A percentile compares a stretch with the other conserved stretches of the same genome.
These are phyloP conservation scores for Cerioporus squamosus DNA, from an alignment of 1,284 basidiomycete species.

Conservation along the genomic window DNA sequence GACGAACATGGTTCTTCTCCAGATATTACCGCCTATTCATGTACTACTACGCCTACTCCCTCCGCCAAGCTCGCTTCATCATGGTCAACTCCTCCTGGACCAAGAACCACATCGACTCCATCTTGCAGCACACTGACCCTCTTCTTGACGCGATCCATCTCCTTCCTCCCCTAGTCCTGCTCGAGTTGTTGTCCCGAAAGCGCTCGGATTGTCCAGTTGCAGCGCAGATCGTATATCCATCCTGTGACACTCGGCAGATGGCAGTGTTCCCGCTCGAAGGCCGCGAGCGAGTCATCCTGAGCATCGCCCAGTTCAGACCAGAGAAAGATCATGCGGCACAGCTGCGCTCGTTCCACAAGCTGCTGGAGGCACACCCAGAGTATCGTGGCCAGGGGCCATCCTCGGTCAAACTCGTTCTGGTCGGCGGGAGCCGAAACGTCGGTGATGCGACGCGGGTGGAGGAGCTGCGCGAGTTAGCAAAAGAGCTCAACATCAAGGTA, in stretches of 20 bases:
- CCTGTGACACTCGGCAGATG: slow-evolving; percentile 88
- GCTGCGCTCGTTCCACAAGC: slow-evolving; percentile 67
- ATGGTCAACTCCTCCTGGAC: slow-evolving; percentile 99
- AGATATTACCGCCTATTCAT: slow-evolving; percentile 94
- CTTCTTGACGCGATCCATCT: slow-evolving; percentile 49
- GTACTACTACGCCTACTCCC: slow-evolving; percentile 77
- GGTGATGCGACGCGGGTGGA: slow-evolving; percentile 77
- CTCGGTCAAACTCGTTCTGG: slow-evolving; percentile 64
- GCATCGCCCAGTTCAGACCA: slow-evolving; percentile 92
- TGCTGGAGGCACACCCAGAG: slow-evolving; percentile 67
- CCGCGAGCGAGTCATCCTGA: slow-evolving; percentile 75
- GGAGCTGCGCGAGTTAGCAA: slow-evolving; percentile 60
- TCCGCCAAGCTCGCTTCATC: slow-evolving; percentile 77
- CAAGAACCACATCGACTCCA: slow-evolving; percentile 77
- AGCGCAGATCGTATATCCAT: slow-evolving; percentile 81
- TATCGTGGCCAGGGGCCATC: slow-evolving; percentile 40
- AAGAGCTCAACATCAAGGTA: slow-evolving; percentile 71
- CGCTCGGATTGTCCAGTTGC: slow-evolving; percentile 22
- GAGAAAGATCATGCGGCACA: slow-evolving; percentile 95
- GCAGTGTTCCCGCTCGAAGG: slow-evolving; percentile 61
- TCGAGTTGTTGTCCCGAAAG: slow-evolving; percentile 27
- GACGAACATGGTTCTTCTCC: slow-evolving; percentile 8
- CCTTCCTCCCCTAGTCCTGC: slow-evolving; percentile 31
- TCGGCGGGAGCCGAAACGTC: slow-evolving; percentile 85
- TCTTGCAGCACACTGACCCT: slow-evolving; percentile 62